Conservation (phyloP, 1,139 yeast genomes). For the Torulaspora pretoriensis region DNA sequence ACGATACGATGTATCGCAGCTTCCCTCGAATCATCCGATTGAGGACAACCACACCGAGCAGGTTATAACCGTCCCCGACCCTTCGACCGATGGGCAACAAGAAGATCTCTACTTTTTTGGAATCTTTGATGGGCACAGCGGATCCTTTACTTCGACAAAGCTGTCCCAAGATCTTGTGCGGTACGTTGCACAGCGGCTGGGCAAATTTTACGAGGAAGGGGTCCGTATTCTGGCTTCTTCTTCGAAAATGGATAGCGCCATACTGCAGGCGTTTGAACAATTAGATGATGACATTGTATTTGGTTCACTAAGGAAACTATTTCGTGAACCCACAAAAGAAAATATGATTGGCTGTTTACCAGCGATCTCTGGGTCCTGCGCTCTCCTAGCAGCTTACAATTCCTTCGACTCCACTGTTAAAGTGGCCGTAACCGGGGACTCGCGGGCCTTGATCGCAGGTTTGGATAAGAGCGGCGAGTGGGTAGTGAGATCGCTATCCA, state of each 20-base stretch:
- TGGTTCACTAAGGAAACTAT: slow-evolving; percentile 62
- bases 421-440: slow-evolving; percentile 96
- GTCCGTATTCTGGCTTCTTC: slow-evolving; percentile 13
- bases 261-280: slow-evolving; percentile 72
- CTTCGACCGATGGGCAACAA: slow-evolving; percentile 38
- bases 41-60: slow-evolving; percentile 92
- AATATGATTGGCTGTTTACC: slow-evolving; percentile 68
- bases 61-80: slow-evolving; percentile 73
- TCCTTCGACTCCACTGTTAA: slow-evolving; percentile 65
- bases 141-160: slow-evolving; percentile 87
- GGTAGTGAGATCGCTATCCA: slow-evolving; percentile 82
- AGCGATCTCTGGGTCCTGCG: slow-evolving; percentile 94
- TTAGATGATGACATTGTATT: slow-evolving; percentile 85
- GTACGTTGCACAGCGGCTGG: slow-evolving; percentile 72
- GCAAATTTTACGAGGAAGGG: slow-evolving; percentile 44
- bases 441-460: slow-evolving; percentile 85
- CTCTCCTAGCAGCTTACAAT: slow-evolving; percentile 80
- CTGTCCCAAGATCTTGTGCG: slow-evolving; percentile 74
- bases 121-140: slow-evolving; percentile 95
- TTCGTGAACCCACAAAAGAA: slow-evolving; percentile 55
- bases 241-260: slow-evolving; percentile 72
- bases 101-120: slow-evolving; percentile 97
- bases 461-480: slow-evolving; percentile 61
- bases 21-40: slow-evolving; percentile 88
- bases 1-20: slow-evolving; percentile 86